These are phyloP conservation scores for Termitomyces sp. DNA, from an alignment of 1,284 basidiomycete genomes.

Conservation along the genomic window DNA sequence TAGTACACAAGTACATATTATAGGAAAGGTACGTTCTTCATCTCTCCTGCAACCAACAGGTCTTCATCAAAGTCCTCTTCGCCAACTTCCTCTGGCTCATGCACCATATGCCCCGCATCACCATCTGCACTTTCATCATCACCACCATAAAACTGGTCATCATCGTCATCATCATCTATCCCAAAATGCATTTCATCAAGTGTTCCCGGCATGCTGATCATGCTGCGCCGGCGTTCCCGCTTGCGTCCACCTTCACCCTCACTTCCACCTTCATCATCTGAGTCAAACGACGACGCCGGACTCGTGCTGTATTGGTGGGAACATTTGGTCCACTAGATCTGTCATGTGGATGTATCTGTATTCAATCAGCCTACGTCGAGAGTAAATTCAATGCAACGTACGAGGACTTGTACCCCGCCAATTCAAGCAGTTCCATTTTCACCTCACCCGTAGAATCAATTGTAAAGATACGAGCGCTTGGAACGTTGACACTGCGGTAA, in stretches of 20 bases:
- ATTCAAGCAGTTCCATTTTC: conserved; percentile 93
- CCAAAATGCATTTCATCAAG: conserved; percentile 55
- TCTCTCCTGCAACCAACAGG: conserved; percentile 71
- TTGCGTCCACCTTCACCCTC: conserved; percentile 33
- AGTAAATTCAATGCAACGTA: conserved; percentile 34
- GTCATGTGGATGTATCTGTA: conserved; percentile 92
- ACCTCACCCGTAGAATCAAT: conserved; percentile 96
- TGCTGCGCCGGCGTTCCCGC: conserved; percentile 49
- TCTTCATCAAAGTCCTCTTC: conserved; percentile 75
- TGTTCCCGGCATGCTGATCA: conserved; percentile 82
- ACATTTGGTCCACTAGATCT: conserved; percentile 98
- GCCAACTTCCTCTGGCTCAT: conserved; percentile 43
- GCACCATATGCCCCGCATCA: conserved; percentile 26
- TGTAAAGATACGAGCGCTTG: conserved; percentile 94
- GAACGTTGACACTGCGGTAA: conserved; percentile 94
- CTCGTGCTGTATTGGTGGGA: conserved; percentile 85
- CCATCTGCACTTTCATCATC: conserved; percentile 26
- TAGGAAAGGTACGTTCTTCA: conserved; percentile 75
- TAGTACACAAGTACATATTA: conserved; percentile 22
- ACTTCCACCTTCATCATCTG: conserved; percentile 47
- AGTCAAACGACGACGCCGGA: conserved; percentile 47
- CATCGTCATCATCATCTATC: conserved; percentile 42
- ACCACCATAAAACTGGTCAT: conserved; percentile 24
- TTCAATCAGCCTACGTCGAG: neutral
- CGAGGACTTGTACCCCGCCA: conserved; percentile 96